These are phyloP conservation scores for Botryotinia narcissicola DNA, from an alignment of 2,329 filamentous ascomycete species.

Conservation along the genomic window DNA sequence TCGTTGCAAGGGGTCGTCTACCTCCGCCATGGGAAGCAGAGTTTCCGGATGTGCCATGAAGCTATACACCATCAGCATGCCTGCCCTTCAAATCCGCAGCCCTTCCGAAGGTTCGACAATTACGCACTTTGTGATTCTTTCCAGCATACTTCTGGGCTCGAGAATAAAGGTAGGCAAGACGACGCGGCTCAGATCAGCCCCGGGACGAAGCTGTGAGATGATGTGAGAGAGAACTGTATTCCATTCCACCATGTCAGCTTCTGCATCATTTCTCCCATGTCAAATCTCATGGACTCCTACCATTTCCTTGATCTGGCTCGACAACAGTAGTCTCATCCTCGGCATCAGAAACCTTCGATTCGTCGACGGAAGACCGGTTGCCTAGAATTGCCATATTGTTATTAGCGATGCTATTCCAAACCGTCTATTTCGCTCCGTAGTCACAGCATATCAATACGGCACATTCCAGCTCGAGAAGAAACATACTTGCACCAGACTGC, in stretches of 20 bases:
- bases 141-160: slow-evolving; percentile 95
- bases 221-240: slow-evolving; percentile 84
- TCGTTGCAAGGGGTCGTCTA: slow-evolving; percentile 84
- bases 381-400: slow-evolving; percentile 37
- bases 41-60: slow-evolving; percentile 99
- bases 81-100: background rate
- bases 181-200: slow-evolving; percentile 90
- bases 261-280: slow-evolving; percentile 1
- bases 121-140: slow-evolving; percentile 93
- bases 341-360: slow-evolving; percentile 39
- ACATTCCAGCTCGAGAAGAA: slow-evolving; percentile 20
- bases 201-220: slow-evolving; percentile 93
- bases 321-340: slow-evolving; percentile 78
- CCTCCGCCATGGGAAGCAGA: slow-evolving; percentile 79
- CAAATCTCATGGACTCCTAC: slow-evolving; percentile 49
- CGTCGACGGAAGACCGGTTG: slow-evolving; percentile 41
- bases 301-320: slow-evolving; percentile 91
- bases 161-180: slow-evolving; percentile 97
- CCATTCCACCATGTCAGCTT: slow-evolving; percentile 27
- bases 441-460: background rate
- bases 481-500: slow-evolving; percentile 45
- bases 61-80: slow-evolving; percentile 48
- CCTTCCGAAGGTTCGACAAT: background rate
- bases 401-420: background rate
- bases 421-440: background rate